Conservation (phyloP, 106 monocot genomes). For the Alisma plantagoaquatica region DNA sequence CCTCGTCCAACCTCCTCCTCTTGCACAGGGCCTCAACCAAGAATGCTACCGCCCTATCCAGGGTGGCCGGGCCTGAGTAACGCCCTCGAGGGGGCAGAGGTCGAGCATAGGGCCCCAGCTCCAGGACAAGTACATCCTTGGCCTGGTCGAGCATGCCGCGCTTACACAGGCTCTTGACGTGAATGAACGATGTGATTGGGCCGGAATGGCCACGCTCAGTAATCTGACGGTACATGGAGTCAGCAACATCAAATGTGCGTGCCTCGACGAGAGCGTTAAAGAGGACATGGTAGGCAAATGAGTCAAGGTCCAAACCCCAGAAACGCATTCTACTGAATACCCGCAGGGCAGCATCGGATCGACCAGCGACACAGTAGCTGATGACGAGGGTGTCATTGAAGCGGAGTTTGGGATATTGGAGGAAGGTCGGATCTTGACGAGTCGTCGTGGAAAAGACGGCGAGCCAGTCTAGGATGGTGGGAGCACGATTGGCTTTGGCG, state of each 20-base stretch:
- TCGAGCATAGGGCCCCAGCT: constrained; percentile 3
- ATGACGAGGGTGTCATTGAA: constrained; percentile 65
- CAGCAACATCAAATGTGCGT: constrained; percentile 45
- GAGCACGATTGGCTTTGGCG: constrained; percentile 20
- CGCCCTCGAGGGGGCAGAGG: no score
- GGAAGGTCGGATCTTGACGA: not conserved
- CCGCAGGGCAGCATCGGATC: constrained; percentile 48
- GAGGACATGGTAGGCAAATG: constrained; percentile 61
- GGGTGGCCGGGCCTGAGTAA: not conserved
- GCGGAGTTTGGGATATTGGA: constrained; percentile 9
- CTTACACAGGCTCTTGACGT: constrained; percentile 58
- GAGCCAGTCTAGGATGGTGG: constrained; percentile 59
- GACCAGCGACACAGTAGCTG: constrained; percentile 55
- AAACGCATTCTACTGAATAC: constrained; percentile 60
- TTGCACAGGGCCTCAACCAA: constrained; percentile 48
- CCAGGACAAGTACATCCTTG: constrained; percentile 24
- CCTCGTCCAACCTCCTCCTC: constrained; percentile 35
- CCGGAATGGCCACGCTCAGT: constrained; percentile 15
- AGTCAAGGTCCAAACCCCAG: constrained; percentile 61
- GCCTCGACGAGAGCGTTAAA: constrained; percentile 74
- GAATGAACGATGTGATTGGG: constrained; percentile 46
- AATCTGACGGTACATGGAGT: constrained; percentile 31
- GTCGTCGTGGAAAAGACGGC: constrained; percentile 24
- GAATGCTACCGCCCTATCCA: constrained; percentile 14
- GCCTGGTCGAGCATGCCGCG: constrained; percentile 42